These are phyloP conservation scores for Alternaria sp. DNA, from an alignment of 2,329 filamentous ascomycete species.

Conservation along the genomic window DNA sequence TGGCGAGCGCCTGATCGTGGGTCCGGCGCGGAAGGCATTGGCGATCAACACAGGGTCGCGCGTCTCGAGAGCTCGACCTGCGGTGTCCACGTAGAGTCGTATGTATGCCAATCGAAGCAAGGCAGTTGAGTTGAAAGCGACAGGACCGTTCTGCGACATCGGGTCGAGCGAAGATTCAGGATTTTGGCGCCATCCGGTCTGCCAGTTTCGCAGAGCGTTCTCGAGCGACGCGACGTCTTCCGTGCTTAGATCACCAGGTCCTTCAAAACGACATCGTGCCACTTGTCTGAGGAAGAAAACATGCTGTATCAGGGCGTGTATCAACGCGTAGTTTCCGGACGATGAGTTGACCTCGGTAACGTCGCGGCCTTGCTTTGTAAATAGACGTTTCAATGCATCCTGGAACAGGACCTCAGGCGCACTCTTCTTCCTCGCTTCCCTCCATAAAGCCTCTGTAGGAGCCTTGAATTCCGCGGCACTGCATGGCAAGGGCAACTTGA, in stretches of 20 bases:
- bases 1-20: slow-evolving; percentile 64
- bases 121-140: slow-evolving; percentile 71
- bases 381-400: slow-evolving; percentile 42
- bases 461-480: slow-evolving; percentile 63
- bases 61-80: slow-evolving; percentile 68
- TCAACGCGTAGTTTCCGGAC: slow-evolving; percentile 71
- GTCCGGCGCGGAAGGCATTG: slow-evolving; percentile 64
- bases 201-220: slow-evolving; percentile 53
- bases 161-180: slow-evolving; percentile 56
- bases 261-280: slow-evolving; percentile 41
- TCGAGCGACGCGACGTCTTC: slow-evolving; percentile 52
- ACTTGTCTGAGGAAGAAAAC: slow-evolving; percentile 71
- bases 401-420: slow-evolving; percentile 38
- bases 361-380: slow-evolving; percentile 40
- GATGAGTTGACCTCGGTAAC: slow-evolving; percentile 41
- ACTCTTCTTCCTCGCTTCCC: slow-evolving; percentile 37
- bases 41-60: slow-evolving; percentile 69
- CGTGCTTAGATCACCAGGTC: slow-evolving; percentile 37
- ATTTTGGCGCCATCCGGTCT: slow-evolving; percentile 48
- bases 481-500: slow-evolving; percentile 62
- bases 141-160: slow-evolving; percentile 62
- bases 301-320: slow-evolving; percentile 74
- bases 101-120: slow-evolving; percentile 68
- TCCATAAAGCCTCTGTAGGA: slow-evolving; percentile 58
- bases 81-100: slow-evolving; percentile 69